Evolutionary conservation across 495 filamentous ascomycete genomes (phyloP).

Genomic region (Hapsidospora chrysogenum): DNA sequence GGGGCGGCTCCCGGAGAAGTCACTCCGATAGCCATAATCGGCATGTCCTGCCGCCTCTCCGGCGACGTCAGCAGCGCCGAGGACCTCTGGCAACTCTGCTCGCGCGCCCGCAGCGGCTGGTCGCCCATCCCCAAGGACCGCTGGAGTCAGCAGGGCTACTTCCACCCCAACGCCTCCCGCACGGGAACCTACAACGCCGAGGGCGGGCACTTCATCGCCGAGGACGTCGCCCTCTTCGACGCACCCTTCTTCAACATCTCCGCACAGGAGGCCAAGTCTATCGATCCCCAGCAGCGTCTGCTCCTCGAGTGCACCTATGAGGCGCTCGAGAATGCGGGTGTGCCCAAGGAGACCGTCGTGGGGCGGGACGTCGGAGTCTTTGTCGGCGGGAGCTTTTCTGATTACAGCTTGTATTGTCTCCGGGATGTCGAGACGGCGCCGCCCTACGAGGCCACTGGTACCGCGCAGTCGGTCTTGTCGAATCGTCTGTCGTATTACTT

Average conservation of each 20-base stretch:
- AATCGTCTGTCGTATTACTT: slow-evolving; percentile 36
- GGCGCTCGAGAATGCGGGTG: slow-evolving; percentile 75
- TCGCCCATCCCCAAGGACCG: slow-evolving; percentile 50
- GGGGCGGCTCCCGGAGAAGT: too few relatives aligned
- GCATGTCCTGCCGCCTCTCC: slow-evolving; percentile 35
- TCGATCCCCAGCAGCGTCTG: too few relatives aligned
- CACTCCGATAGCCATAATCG: slow-evolving; percentile 43
- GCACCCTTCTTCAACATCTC: slow-evolving; percentile 77
- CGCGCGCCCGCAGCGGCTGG: slow-evolving; percentile 42
- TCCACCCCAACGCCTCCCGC: slow-evolving; percentile 61
- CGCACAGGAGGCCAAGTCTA: slow-evolving; percentile 53
- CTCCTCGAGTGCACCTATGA: slow-evolving; percentile 71
- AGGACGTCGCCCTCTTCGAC: slow-evolving; percentile 63
- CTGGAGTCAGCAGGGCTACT: slow-evolving; percentile 49
- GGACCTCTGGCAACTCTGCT: slow-evolving; percentile 39
- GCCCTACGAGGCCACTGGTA: slow-evolving; percentile 12
- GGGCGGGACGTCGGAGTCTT: slow-evolving; percentile 69
- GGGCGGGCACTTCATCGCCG: slow-evolving; percentile 61
- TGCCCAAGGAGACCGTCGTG: slow-evolving; percentile 57
- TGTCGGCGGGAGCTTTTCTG: slow-evolving; percentile 71
- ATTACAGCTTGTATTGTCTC: slow-evolving; percentile 38
- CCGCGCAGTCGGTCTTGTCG: slow-evolving; percentile 15
- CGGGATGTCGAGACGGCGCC: slow-evolving; percentile 10
- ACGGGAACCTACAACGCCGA: slow-evolving; percentile 56
- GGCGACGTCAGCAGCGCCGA: slow-evolving; percentile 35